phyloP scores from a whole-genome alignment of 768 basidiomycete species.

The Amylocystis lapponica region DNA sequence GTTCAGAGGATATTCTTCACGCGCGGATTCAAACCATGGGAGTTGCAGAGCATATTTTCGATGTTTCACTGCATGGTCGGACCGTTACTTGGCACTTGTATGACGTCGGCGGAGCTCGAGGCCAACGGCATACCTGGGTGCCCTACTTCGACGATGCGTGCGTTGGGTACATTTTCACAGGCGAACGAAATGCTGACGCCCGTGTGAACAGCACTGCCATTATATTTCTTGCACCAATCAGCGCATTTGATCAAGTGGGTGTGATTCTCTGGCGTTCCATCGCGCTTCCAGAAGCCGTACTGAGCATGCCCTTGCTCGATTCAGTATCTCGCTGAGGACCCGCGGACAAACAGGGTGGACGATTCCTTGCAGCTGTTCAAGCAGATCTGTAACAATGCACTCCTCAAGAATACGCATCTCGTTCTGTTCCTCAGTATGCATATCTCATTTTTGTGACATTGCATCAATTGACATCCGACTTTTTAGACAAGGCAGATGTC shows the following conservation, averaged over 20 bases:
- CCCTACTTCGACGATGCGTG: slow-evolving; percentile 78
- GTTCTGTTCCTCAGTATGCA: slow-evolving; percentile 61
- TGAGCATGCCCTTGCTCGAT: not conserved
- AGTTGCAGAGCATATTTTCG: slow-evolving; percentile 78
- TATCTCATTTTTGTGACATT: slow-evolving; percentile 45
- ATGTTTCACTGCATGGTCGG: slow-evolving; percentile 75
- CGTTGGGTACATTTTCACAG: slow-evolving; percentile 6
- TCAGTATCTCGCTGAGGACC: slow-evolving; percentile 84
- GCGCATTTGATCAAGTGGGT: slow-evolving; percentile 78
- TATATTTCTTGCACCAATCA: slow-evolving; percentile 81
- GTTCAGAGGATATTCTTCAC: slow-evolving; percentile 75
- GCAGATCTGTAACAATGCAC: slow-evolving; percentile 74
- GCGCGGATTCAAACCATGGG: slow-evolving; percentile 92
- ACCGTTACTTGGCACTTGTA: slow-evolving; percentile 74
- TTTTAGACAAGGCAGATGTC: slow-evolving; percentile 71
- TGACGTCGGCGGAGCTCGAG: slow-evolving; percentile 78
- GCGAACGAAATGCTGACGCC: slow-evolving; percentile 37
- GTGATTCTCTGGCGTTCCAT: not conserved
- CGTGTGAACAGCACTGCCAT: slow-evolving; percentile 54
- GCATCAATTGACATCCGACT: too few relatives aligned
- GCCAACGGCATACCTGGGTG: slow-evolving; percentile 76
- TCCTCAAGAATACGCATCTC: slow-evolving; percentile 55
- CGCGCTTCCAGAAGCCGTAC: not conserved
- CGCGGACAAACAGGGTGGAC: slow-evolving; percentile 78
- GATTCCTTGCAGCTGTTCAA: slow-evolving; percentile 88